Evolutionary conservation across 805 yeast genomes (phyloP).

Genomic region (Suhomyces emberorum): DNA sequence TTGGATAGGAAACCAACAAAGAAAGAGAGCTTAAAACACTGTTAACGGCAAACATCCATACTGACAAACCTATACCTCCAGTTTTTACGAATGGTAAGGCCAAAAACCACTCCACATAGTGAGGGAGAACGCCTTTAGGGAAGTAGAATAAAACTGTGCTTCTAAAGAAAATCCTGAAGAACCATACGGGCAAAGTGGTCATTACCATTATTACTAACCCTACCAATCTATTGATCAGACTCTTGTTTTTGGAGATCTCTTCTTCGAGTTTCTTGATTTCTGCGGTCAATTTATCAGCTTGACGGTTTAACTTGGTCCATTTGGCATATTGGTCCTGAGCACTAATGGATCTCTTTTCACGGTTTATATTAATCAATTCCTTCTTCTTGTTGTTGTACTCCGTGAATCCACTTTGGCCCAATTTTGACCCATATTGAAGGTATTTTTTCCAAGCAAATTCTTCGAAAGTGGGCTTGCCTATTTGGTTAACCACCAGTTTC

Average conservation of each 20-base stretch:
- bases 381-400: conserved; percentile 26
- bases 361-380: conserved; percentile 47
- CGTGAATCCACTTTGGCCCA: conserved; percentile 28
- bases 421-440: conserved; percentile 26
- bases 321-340: conserved; percentile 94
- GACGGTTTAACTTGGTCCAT: conserved; percentile 90
- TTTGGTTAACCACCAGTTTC: conserved; percentile 30
- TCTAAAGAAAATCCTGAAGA: conserved; percentile 51
- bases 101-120: conserved; percentile 49
- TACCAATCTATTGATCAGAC: conserved; percentile 30
- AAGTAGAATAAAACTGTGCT: conserved; percentile 55
- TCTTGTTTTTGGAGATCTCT: conserved; percentile 34
- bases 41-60: conserved; percentile 50
- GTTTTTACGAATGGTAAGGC: conserved; percentile 62
- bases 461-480: conserved; percentile 35
- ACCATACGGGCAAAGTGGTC: conserved; percentile 48
- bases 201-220: conserved; percentile 31
- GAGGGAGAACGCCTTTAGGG: conserved; percentile 57
- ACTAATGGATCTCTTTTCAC: conserved; percentile 57
- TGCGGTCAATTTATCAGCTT: conserved; percentile 52
- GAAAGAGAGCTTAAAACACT: conserved; percentile 20
- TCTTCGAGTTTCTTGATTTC: conserved; percentile 47
- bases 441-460: conserved; percentile 39
- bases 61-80: conserved; percentile 59
- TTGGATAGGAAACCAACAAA: conserved; percentile 15